These are phyloP conservation scores for Zhuliangozyma parablackwelliae DNA, from an alignment of 1,139 yeast genomes.

Conservation along the genomic window DNA sequence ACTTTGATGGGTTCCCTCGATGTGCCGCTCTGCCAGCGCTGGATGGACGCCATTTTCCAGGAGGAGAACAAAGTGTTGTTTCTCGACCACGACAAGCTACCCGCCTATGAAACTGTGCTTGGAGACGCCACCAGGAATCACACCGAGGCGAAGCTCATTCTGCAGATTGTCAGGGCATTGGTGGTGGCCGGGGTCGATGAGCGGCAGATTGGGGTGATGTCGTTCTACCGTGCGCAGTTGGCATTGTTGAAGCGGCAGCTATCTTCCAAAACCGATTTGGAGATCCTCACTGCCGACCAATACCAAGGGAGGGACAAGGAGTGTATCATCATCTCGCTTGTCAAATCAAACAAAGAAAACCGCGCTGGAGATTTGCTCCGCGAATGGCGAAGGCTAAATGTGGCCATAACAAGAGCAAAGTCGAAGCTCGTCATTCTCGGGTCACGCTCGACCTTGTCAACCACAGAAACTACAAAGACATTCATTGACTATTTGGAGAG, in stretches of 20 bases:
- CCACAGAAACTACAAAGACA: constrained; percentile 52
- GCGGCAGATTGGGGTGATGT: constrained; percentile 74
- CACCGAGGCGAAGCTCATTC: constrained; percentile 63
- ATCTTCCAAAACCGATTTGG: constrained; percentile 44
- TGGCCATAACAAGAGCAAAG: constrained; percentile 88
- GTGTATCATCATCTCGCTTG: constrained; percentile 81
- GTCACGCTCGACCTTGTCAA: constrained; percentile 58
- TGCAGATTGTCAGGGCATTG: constrained; percentile 60
- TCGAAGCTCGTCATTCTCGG: constrained; percentile 82
- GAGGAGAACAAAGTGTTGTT: constrained; percentile 59
- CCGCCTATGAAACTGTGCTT: constrained; percentile 51
- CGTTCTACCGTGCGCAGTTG: constrained; percentile 82
- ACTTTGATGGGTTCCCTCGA: constrained; percentile 6
- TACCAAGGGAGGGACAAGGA: constrained; percentile 96
- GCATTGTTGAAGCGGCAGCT: constrained; percentile 47
- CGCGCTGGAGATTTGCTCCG: constrained; percentile 72
- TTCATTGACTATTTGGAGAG: constrained; percentile 59
- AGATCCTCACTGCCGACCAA: constrained; percentile 88
- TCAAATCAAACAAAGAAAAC: constrained; percentile 67
- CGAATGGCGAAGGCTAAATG: constrained; percentile 92
- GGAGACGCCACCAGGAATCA: constrained; percentile 72
- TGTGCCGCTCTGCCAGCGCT: constrained; percentile 12
- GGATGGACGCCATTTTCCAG: constrained; percentile 32
- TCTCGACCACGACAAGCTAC: constrained; percentile 68
- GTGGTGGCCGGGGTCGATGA: constrained; percentile 56